Evolutionary conservation across 2,329 filamentous ascomycete species (phyloP), one percentile per base, ranked within the genome.

Genomic region (Ascosphaera apis): DNA sequence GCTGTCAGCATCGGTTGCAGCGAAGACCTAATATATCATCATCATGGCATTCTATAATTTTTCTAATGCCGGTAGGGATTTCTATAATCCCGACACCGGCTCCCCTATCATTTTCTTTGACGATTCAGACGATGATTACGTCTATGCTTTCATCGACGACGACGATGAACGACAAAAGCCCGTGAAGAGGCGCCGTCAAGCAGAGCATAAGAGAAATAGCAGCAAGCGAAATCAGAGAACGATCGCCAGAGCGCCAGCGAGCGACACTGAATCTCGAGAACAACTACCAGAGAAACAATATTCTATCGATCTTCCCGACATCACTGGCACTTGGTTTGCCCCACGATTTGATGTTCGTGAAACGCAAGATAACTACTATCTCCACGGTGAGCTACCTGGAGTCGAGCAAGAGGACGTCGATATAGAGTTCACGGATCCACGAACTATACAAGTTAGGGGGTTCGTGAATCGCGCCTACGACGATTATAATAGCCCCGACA

Each of bases 321-420:
- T 6, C 47, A 28, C 38, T 35, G 25, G 13, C 6, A 32, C 6
- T 6, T 25, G 21, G 21, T 60, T 62, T 46, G 48, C 51, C 11
- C 61, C 61, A 34, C 49, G 50, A 36, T 65, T 65, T 40, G 61
- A 65, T 42, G 51, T 64, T 33, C 54, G 55, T 38, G 62, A 65
- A 45, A 53, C 47, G 17, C 48, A 53, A 2, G 51, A 58, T 1
- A 46, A 53, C 30, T 65, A 63, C 45, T 43, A 56, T 39, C 52
- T 65, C 8, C 57, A 63, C 35, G 61, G 61, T 15, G 62, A 65
- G 37, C 47, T 65, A 1, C 60, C 62, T 2, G 62, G 62, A 11
- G 48, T 63, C 38, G 48, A 51, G 16, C 56, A 62, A 44, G 54
- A 60, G 40, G 52, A 61, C 37, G 46, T 65, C 35, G 50, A 57